Evolutionary conservation across 768 basidiomycete species (phyloP), one percentile per base, ranked within the genome.

Genomic region (Paxillus ammoniavirescens): DNA sequence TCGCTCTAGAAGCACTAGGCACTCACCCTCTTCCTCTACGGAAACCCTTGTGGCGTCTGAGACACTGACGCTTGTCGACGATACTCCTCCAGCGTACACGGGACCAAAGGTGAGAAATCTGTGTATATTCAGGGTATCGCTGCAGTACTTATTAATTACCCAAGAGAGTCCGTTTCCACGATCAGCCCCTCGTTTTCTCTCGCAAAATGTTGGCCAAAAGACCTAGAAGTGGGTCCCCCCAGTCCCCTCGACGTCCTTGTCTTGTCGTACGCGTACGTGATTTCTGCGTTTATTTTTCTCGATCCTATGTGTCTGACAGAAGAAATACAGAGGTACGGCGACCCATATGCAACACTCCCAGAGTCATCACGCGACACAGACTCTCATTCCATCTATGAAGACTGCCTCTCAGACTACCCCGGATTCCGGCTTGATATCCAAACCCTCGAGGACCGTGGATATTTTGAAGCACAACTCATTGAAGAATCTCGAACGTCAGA

Each of bases 141-240:
- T 8, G 36, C 14, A 21, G 21, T 35, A 23, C 21, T 53, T 4
- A 53, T 15, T 14, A 6, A 8, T 44, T 17, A 42, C 3, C 9
- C 2, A 62, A 68, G 42, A 54, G 44, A 38, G 67, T 69, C 45
- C 67, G 69, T 49, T 69, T 69, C 13, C 26, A 66, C 47, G 62
- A 65, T 13, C 59, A 49, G 12, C 69, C 67, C n/a, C 37, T 62
- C 17, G 58, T 63, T 35, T 63, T 67, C 35, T 55, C 60, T 8
- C 57, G 54, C 7, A 64, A 15, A 26, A 6, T 50, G 18, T 60
- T 67, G 42, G 57, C 69, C 5, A 59, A 50, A 7, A 55, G 54
- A 31, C 55, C 37, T 17, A 60, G 48, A 18, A 56, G 44, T 18
- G 51, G 59, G 30, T 53, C 52, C 18, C 14, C 4, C 26, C 49